Evolutionary conservation across 306 rosid genomes (phyloP), one percentile per base, ranked within the genome.

Genomic region (Hippophae gyantsensis): DNA sequence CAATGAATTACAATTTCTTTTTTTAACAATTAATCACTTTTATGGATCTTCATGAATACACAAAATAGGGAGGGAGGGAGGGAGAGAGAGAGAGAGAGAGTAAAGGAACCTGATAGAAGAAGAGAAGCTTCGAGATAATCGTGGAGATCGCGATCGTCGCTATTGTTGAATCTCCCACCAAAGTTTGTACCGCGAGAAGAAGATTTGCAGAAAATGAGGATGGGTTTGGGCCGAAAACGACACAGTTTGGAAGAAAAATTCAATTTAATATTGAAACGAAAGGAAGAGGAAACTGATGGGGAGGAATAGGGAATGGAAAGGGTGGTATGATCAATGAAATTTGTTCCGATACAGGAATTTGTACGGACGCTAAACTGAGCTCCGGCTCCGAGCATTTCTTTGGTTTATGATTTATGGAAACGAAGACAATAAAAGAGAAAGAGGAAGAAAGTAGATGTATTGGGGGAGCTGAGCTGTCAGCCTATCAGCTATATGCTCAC

Each of bases 81-180:
- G 72, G 49, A 43, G 11, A 44, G 13, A 50, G 13, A 50, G 52
- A 46, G 44, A 32, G 9, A 40, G n/a, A 50, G 54, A 49, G 52
- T 64, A 25, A 62, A 10, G 13, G 48, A 43, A 86, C 99, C 99
- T 79, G 97, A 75, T 61, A 88, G 86, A 9, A 93, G 95, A 54
- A 93, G 79, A 2, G 99, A 82, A 69, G 99, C 99, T 78, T 84
- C 84, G 9, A 88, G 78, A 66, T 67, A 89, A 32, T 88, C 94
- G 45, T 48, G 71, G 42, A 50, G 41, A 48, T 58, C 69, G 51
- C 52, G 80, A 48, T 80, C 85, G 57, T 62, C 76, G 58, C 59
- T 64, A 69, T 64, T 56, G 27, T 32, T 62, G 81, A 86, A 88
- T 80, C 87, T 63, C 61, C 62, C 43, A 41, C 50, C 74, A 26